Base-by-base conservation (phyloP, 106 monocot genomes). In the Hemerocallis citrina region DNA sequence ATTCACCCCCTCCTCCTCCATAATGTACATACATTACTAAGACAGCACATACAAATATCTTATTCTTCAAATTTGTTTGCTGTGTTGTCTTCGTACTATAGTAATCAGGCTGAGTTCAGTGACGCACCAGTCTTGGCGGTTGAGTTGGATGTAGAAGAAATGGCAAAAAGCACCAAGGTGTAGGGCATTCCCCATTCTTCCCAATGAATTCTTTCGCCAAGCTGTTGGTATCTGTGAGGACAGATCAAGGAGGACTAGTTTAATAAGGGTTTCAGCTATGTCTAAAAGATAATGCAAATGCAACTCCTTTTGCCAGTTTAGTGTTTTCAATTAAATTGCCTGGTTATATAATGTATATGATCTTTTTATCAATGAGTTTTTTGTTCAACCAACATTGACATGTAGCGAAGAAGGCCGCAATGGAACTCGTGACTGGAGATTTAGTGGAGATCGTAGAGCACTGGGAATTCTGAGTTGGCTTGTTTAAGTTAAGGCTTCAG, bases 81-180 rank as follows among this genome's bases (percentile, higher is more conserved):
- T 5, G 12, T 1, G 25, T 13, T 27, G 4, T 27, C 2, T 50
- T 6, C 13, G 25, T 50, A 11, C 28, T 50, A 22, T 48, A 93
- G 93, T 63, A 58, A 46, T 29, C 13, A 46, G 30, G 85, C 85
- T 6, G 77, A 81, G 78, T 70, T 40, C 21, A 70, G 79, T 28
- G 95, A 96, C 60, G 58, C 57, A 37, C 64, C 90, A 14, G 74
- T 96, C 38, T 55, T 96, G 65, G 84, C 86, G 6, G 84, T 96
- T 4, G 95, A 96, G 66, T 71, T 96, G 67, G 90, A 96, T 67
- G 90, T 96, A 2, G 86, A 86, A 30, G 90, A 96, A 69, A 87
- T 96, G 90, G 70, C 72, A 20, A 96, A 74, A 73, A 87, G 55
- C 66, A 54, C 69, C 17, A 95, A 84, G 61, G 59, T 50, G 27